Evolutionary conservation across 179 eudicot species (phyloP).

Genomic region (Kewa caespitosa): DNA sequence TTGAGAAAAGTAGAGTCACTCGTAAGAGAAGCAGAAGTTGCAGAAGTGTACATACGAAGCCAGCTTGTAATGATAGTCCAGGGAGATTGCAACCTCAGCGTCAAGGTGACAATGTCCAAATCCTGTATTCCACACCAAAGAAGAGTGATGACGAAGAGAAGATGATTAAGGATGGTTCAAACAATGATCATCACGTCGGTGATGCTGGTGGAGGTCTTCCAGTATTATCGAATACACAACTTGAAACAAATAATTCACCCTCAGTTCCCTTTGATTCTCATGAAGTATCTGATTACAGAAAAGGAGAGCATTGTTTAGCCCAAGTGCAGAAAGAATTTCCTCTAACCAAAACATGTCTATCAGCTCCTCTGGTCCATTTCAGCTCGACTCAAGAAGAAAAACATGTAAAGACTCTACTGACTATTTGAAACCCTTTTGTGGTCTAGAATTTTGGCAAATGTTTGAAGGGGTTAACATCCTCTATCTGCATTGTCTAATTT

Average conservation of each 20-base stretch:
- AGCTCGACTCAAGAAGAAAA: slow-evolving; percentile 33
- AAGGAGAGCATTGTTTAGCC: slow-evolving; percentile 20
- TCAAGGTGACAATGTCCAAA: slow-evolving; percentile 17
- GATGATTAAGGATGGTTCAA: slow-evolving; percentile 25
- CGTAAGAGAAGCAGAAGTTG: slow-evolving; percentile 66
- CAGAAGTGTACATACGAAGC: slow-evolving; percentile 27
- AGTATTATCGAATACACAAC: slow-evolving; percentile 30
- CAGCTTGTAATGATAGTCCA: slow-evolving; percentile 17
- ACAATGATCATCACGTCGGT: slow-evolving; percentile 16
- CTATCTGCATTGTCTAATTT: neutral
- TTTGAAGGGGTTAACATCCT: neutral
- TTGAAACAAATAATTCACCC: slow-evolving; percentile 20
- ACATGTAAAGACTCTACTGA: slow-evolving; percentile 44
- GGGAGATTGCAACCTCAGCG: slow-evolving; percentile 33
- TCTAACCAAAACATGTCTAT: slow-evolving; percentile 22
- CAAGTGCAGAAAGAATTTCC: slow-evolving; percentile 32
- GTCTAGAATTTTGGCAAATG: neutral
- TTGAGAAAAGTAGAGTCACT: slow-evolving; percentile 40
- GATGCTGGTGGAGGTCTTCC: slow-evolving; percentile 26
- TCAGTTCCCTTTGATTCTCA: slow-evolving; percentile 30
- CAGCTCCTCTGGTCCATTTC: slow-evolving; percentile 25
- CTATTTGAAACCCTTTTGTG: slow-evolving; percentile 6
- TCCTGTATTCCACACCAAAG: slow-evolving; percentile 19
- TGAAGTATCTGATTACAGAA: slow-evolving; percentile 30
- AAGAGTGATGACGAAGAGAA: slow-evolving; percentile 19